Conservation (phyloP, 129 eudicot genomes). For the Helichrysum umbraculigerum region DNA sequence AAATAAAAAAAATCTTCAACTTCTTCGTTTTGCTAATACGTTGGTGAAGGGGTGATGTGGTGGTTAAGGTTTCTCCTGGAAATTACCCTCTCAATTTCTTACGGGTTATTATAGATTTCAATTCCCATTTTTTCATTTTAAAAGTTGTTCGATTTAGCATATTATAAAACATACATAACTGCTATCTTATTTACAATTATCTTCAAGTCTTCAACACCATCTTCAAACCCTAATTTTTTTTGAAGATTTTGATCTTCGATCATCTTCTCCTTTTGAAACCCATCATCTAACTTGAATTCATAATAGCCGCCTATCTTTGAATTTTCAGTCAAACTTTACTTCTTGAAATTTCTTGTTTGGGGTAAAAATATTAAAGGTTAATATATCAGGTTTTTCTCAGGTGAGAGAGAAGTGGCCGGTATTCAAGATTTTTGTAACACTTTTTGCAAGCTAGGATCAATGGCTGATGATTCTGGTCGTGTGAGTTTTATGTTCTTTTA, state of each 20-base stretch:
- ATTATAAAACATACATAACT: not conserved
- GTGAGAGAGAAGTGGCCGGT: not conserved
- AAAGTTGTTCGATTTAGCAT: not conserved
- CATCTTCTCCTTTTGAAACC: not conserved
- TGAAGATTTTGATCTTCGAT: not conserved
- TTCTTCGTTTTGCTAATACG: not conserved
- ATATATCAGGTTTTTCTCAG: not conserved
- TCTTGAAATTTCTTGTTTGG: not conserved
- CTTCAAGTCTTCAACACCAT: not conserved
- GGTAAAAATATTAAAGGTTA: not conserved
- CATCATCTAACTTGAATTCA: too few species aligned
- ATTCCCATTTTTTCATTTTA: not conserved
- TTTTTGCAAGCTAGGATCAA: not conserved
- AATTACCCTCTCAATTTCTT: not conserved
- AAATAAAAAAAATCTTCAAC: not conserved
- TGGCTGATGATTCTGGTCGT: not conserved
- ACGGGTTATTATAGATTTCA: not conserved
- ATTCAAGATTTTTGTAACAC: not conserved
- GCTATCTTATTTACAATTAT: not conserved
- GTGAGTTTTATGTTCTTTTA: conserved; percentile 3
- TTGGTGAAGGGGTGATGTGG: not conserved
- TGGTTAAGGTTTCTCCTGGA: not conserved
- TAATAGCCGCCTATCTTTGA: too few species aligned
- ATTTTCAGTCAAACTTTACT: not conserved
- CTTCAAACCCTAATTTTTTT: not conserved